A percentile compares a stretch with the other conserved stretches of the same genome.
Conservation (phyloP, 1,139 yeast genomes). For the Geotrichum aggregatum region DNA sequence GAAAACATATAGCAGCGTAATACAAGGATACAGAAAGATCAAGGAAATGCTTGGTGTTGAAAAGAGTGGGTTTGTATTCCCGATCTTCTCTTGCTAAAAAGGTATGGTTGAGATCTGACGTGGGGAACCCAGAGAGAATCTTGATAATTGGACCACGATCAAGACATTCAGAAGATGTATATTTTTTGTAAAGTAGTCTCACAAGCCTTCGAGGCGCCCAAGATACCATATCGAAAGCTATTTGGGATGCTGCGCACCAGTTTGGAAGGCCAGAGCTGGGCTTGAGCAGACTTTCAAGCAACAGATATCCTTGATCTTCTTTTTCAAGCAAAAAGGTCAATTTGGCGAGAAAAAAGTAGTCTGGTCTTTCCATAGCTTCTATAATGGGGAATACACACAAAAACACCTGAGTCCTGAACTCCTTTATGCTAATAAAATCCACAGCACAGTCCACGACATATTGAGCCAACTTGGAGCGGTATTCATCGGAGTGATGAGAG, state of each 20-base stretch:
- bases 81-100: constrained; percentile 82
- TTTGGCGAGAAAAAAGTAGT: constrained; percentile 73
- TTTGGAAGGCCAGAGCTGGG: constrained; percentile 38
- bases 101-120: constrained; percentile 88
- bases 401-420: constrained; percentile 63
- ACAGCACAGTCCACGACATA: constrained; percentile 77
- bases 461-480: constrained; percentile 55
- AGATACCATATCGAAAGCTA: constrained; percentile 89
- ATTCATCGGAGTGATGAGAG: constrained; percentile 29
- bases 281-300: constrained; percentile 58
- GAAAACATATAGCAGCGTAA: constrained; percentile 93
- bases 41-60: constrained; percentile 71
- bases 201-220: too few relatives aligned
- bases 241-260: constrained; percentile 71
- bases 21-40: constrained; percentile 92
- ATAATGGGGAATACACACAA: constrained; percentile 58
- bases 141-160: too few relatives aligned
- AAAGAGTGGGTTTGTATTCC: constrained; percentile 76
- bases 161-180: constrained; percentile 42
- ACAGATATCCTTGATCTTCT: constrained; percentile 57
- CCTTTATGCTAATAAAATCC: constrained; percentile 57
- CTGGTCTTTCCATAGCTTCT: constrained; percentile 57
- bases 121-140: constrained; percentile 86
- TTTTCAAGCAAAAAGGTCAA: constrained; percentile 86
- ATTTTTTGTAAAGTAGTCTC: too few relatives aligned